Evolutionary conservation across 345 rosid species (phyloP).

Genomic region (Noccaea bulbosa): DNA sequence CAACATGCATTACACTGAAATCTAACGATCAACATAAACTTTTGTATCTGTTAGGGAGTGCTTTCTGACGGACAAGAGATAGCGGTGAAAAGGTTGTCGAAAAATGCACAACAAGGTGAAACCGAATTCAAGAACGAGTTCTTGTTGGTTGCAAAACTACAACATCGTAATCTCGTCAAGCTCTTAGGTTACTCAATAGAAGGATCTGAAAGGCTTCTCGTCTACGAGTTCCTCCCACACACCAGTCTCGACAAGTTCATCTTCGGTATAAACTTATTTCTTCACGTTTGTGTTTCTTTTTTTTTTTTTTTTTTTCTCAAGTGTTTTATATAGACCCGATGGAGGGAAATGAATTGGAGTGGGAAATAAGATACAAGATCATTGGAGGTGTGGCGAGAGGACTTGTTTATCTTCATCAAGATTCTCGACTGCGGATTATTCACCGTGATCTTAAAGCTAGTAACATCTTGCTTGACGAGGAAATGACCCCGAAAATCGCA

Average conservation of each 20-base stretch:
- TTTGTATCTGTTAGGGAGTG: conserved; percentile 23
- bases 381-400: conserved; percentile 45
- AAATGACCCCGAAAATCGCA: conserved; percentile 62
- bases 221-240: conserved; percentile 53
- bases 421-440: conserved; percentile 58
- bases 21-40: not conserved
- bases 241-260: conserved; percentile 53
- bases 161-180: conserved; percentile 56
- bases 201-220: conserved; percentile 52
- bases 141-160: conserved; percentile 53
- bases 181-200: conserved; percentile 49
- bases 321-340: conserved; percentile 38
- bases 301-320: conserved; percentile 5
- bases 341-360: conserved; percentile 30
- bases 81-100: conserved; percentile 44
- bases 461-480: conserved; percentile 51
- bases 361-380: conserved; percentile 40
- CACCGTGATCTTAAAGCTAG: conserved; percentile 68
- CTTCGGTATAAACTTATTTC: conserved; percentile 39
- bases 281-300: not conserved
- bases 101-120: conserved; percentile 47
- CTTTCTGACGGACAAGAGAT: conserved; percentile 42
- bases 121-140: conserved; percentile 58
- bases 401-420: conserved; percentile 51
- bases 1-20: not conserved